Evolutionary conservation across 208 protist species (phyloP).

Genomic region (Angomonas ambiguus): DNA sequence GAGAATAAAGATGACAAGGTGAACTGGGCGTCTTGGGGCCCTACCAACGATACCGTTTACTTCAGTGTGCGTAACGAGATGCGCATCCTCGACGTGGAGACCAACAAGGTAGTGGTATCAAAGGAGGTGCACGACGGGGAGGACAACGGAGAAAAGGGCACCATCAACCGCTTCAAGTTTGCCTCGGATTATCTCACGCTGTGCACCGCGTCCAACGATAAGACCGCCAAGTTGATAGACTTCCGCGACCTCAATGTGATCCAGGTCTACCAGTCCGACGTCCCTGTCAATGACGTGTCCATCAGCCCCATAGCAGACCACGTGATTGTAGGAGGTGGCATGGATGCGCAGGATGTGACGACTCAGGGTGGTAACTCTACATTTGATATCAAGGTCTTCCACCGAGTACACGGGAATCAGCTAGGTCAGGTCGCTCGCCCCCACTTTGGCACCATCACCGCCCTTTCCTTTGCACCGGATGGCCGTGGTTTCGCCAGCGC

Average conservation of each 20-base stretch:
- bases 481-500: conserved; percentile 91
- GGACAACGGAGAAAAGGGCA: conserved; percentile 13
- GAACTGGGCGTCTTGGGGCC: conserved; percentile 93
- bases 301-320: conserved; percentile 92
- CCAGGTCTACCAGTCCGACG: conserved; percentile 94
- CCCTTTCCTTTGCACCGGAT: conserved; percentile 94
- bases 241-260: conserved; percentile 88
- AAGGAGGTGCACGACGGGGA: conserved; percentile 55
- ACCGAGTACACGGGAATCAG: conserved; percentile 94
- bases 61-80: conserved; percentile 92
- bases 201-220: conserved; percentile 93
- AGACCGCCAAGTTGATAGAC: conserved; percentile 94
- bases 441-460: conserved; percentile 99
- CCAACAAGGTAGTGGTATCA: conserved; percentile 67
- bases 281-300: conserved; percentile 95
- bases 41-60: conserved; percentile 96
- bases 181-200: conserved; percentile 88
- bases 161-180: conserved; percentile 89
- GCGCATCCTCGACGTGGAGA: conserved; percentile 91
- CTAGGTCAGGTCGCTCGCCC: conserved; percentile 92
- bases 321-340: conserved; percentile 96
- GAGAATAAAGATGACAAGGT: conserved; percentile 47
- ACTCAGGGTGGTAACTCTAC: conserved; percentile 84
- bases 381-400: conserved; percentile 97
- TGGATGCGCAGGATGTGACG: conserved; percentile 95